Base-by-base conservation (phyloP, 331 rosid genomes). In the Cydonia oblonga region DNA sequence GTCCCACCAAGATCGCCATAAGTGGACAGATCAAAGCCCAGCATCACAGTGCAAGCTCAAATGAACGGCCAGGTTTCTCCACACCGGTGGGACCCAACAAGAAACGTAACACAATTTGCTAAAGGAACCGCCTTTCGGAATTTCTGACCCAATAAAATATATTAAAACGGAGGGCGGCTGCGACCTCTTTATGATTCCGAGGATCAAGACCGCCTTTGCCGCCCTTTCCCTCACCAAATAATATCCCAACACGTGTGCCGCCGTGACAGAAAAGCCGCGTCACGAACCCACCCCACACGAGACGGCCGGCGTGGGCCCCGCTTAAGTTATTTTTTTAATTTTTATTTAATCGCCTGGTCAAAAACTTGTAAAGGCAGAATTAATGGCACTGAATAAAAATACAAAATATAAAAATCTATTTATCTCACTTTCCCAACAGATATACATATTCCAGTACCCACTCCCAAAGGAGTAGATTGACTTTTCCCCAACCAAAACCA, bases 101-200 rank as follows among this genome's bases (percentile, higher is more conserved):
- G 69, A 25, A 10, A 28, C 44, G 24, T 30, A 67, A 46, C 11
- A 65, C 69, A 70, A 79, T 40, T 67, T 68, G 74, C 76, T 7
- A 60, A 73, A 66, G 46, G 73, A 80, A 79, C 82, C 79, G 86
- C 81, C 79, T 70, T 63, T 70, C 71, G 2, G 65, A 59, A 59
- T 29, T 69, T 71, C 69, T 53, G 7, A 76, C 80, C 69, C 60
- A 69, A 72, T 51, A 22, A 29, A 24, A 33, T 1, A 65, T 18
- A 63, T 19, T 25, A 29, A 25, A 58, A 13, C 11, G 49, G 66
- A 74, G 83, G 93, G 96, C 90, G 92, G 92, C 96, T 81, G 87
- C 24, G 65, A 80, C 91, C 81, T 73, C 79, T 85, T 80, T 69
- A 38, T 61, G 64, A 68, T 80, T 85, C 76, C 79, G 74, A 81